Base-by-base conservation (phyloP, 2,329 filamentous ascomycete genomes). In the Fusarium begoniae region DNA sequence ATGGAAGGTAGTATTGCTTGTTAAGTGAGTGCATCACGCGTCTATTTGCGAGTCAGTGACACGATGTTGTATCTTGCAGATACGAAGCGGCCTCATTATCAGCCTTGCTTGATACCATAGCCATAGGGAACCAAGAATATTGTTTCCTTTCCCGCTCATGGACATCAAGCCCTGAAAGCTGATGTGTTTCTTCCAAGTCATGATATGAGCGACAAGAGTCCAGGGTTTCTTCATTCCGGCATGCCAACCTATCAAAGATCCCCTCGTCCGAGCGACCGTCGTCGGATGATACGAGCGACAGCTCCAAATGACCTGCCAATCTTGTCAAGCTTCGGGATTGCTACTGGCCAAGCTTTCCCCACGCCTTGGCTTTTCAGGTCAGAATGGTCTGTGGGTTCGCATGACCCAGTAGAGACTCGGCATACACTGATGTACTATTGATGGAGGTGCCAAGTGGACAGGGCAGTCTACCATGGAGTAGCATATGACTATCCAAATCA, bases 81-180 rank as follows among this genome's bases (percentile, higher is more conserved):
- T 57, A 35, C 54, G 17, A 58, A 26, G 41, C 32, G 30, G 24
- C 26, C 38, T 56, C 38, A 30, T 5, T 44, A 32, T 12, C 22
- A 24, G 38, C 12, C 26, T 56, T 18, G n/a, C n/a, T 37, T 26
- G 17, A 17, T 35, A 12, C 17, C 17, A 20, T 37, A 2, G 10
- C 4, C 4, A 35, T 24, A 35, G 6, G 17, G 3, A 6, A 0
- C 12, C 12, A 26, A 20, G 13, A 20, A 11, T 8, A 1, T 1
- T 2, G 3, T 5, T 5, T 2, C 9, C 4, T 15, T 20, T 37
- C 9, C 4, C 13, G 9, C 6, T 17, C 26, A 15, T 6, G 1
- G 0, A 22, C 3, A 6, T 0, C 0, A 15, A 6, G 13, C 0
- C 6, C 5, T 5, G 3, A 4, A 0, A 6, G 11, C 26, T 28